Conservation (phyloP, 2,329 filamentous ascomycete genomes). For the Atkinsonella hypoxylon region DNA sequence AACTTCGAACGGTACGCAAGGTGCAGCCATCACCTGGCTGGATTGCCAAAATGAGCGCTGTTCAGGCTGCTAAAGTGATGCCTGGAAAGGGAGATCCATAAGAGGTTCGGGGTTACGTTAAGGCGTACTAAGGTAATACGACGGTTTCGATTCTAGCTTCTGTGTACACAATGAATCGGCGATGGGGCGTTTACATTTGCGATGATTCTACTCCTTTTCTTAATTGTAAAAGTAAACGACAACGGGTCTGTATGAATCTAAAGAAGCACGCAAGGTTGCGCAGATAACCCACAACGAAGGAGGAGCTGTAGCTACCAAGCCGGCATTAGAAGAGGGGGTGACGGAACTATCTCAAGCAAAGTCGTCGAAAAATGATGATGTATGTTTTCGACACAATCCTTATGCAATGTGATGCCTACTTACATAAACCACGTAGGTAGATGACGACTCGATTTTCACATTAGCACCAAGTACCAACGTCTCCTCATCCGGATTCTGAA, state of each 20-base stretch:
- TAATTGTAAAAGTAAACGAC: too few relatives aligned
- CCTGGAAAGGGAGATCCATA: conserved; percentile 41
- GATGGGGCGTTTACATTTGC: not conserved
- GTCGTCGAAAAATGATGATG: conserved; percentile 1
- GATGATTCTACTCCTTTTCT: not conserved
- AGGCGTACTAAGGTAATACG: not conserved
- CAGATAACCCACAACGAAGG: not conserved
- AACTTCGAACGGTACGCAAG: conserved; percentile 88
- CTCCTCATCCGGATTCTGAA: too few relatives aligned
- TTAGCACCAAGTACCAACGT: too few relatives aligned
- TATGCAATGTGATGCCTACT: too few relatives aligned
- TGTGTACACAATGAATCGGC: not conserved
- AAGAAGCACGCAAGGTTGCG: not conserved
- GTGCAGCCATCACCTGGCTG: conserved; percentile 78
- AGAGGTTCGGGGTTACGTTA: not conserved
- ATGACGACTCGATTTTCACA: too few relatives aligned
- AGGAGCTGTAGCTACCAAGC: not conserved
- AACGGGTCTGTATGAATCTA: too few relatives aligned
- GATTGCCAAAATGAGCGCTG: conserved; percentile 94
- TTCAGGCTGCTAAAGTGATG: conserved; percentile 84
- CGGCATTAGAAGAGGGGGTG: not conserved
- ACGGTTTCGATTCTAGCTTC: not conserved
- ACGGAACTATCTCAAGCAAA: not conserved
- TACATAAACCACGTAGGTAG: too few relatives aligned
- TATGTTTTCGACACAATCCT: too few relatives aligned